Evolutionary conservation across 116 monocot genomes (phyloP).

Genomic region (Iris pallida): DNA sequence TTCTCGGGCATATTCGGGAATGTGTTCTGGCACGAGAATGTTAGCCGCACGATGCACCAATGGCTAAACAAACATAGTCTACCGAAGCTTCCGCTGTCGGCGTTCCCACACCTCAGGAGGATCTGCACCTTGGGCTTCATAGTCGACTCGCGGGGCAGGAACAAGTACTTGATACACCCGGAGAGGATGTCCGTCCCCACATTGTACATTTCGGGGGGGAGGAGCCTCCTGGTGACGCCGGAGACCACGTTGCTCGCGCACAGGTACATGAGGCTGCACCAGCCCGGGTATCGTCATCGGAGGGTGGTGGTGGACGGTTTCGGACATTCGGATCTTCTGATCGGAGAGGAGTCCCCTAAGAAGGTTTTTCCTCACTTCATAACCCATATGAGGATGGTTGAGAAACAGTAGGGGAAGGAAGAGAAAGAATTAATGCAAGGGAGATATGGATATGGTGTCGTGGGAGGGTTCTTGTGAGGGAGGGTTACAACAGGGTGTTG

Average conservation of each 20-base stretch:
- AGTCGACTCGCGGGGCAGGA: conserved; percentile 19
- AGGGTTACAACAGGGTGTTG: no score
- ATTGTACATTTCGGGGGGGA: conserved; percentile 33
- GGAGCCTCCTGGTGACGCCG: conserved; percentile 26
- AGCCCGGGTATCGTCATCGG: conserved; percentile 26
- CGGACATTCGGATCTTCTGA: conserved; percentile 38
- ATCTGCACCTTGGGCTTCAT: conserved; percentile 35
- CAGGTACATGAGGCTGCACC: conserved; percentile 31
- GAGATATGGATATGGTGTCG: neutral
- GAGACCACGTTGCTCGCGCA: conserved; percentile 26
- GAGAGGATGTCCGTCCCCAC: conserved; percentile 35
- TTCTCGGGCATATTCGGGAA: conserved; percentile 39
- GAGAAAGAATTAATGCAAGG: neutral
- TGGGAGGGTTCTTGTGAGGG: conserved; percentile 10
- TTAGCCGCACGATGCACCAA: conserved; percentile 20
- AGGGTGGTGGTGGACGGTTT: conserved; percentile 33
- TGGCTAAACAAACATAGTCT: conserved; percentile 28
- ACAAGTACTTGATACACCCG: conserved; percentile 30
- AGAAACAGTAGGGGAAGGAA: conserved; percentile 9
- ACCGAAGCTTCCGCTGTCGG: conserved; percentile 28
- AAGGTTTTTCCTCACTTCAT: conserved; percentile 33
- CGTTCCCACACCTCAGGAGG: conserved; percentile 29
- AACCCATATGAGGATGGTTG: conserved; percentile 26
- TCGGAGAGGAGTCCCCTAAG: conserved; percentile 27
- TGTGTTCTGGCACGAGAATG: conserved; percentile 29